Evolutionary conservation across 164 flowering plant genomes (phyloP).

Genomic region (Magnolia changhungtana): DNA sequence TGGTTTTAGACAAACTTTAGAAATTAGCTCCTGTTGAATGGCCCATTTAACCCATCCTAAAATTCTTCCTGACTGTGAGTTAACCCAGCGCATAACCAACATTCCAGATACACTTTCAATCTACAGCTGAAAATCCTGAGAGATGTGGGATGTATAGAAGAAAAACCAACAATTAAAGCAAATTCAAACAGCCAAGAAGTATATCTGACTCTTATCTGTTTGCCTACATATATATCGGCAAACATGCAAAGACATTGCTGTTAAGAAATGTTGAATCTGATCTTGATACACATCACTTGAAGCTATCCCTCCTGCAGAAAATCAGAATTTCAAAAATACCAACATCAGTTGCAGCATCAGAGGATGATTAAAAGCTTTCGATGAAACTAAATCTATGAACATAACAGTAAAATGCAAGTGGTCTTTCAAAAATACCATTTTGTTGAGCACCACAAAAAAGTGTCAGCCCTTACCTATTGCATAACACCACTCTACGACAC

Average conservation of each 20-base stretch:
- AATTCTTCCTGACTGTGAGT: constrained; percentile 84
- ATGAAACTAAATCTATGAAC: too few species aligned
- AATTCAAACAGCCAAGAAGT: not conserved
- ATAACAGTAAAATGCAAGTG: too few species aligned
- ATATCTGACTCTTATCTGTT: not conserved
- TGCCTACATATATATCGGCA: not conserved
- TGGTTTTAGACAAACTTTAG: not conserved
- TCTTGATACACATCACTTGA: too few species aligned
- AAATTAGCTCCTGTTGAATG: constrained; percentile 80
- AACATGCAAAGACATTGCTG: not conserved
- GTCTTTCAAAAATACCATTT: too few species aligned
- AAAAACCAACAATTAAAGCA: not conserved
- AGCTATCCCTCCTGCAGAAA: too few species aligned
- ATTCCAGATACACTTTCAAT: constrained; percentile 89
- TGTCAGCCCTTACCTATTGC: too few species aligned
- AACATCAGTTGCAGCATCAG: too few species aligned
- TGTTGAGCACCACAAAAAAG: too few species aligned
- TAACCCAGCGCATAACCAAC: constrained; percentile 92
- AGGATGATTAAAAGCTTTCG: too few species aligned
- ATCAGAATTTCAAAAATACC: too few species aligned
- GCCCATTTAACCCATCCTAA: constrained; percentile 87
- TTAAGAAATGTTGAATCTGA: too few species aligned
- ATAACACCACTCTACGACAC: too few species aligned
- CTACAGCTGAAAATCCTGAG: constrained; percentile 27
- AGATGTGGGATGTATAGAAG: constrained; percentile 1